Conservation (phyloP, 495 filamentous ascomycete genomes). For the Immersiella caudata region DNA sequence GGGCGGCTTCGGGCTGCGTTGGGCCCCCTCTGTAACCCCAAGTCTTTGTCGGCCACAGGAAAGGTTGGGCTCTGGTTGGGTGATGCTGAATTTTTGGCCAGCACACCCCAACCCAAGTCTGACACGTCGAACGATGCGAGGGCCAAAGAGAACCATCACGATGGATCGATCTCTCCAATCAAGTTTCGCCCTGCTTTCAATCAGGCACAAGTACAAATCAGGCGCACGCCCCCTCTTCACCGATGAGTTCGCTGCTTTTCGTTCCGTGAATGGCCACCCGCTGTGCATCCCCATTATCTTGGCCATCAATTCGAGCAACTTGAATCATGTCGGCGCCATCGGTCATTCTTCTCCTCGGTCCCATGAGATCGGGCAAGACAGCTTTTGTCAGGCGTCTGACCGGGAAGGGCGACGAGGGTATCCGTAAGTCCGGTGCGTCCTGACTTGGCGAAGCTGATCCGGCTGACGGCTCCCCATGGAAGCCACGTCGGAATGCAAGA, state of each 20-base stretch:
- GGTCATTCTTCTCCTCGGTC: conserved; percentile 10
- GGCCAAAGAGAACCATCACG: background rate
- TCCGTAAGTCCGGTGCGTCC: background rate
- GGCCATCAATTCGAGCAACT: too few species aligned
- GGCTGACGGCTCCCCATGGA: background rate
- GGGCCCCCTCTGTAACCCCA: background rate
- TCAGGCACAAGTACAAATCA: conserved; percentile 6
- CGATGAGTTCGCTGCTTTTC: background rate
- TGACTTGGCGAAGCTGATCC: too few species aligned
- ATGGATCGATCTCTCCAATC: background rate
- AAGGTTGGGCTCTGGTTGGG: background rate
- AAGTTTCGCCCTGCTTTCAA: background rate
- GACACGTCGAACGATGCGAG: background rate
- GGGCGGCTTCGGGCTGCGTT: background rate
- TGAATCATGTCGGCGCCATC: background rate
- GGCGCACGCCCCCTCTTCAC: conserved; percentile 5
- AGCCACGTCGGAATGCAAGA: background rate
- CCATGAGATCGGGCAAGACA: conserved; percentile 1
- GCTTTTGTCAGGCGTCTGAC: background rate
- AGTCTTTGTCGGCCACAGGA: background rate
- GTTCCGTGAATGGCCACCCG: background rate
- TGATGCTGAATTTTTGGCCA: background rate
- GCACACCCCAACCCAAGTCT: background rate
- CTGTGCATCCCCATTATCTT: background rate
- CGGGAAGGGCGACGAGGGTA: background rate